Percentiles rank a stretch among this genome's conserved stretches.
Evolutionary conservation across 139 green algal genomes (phyloP).

Genomic region (Chlorella sp.): DNA sequence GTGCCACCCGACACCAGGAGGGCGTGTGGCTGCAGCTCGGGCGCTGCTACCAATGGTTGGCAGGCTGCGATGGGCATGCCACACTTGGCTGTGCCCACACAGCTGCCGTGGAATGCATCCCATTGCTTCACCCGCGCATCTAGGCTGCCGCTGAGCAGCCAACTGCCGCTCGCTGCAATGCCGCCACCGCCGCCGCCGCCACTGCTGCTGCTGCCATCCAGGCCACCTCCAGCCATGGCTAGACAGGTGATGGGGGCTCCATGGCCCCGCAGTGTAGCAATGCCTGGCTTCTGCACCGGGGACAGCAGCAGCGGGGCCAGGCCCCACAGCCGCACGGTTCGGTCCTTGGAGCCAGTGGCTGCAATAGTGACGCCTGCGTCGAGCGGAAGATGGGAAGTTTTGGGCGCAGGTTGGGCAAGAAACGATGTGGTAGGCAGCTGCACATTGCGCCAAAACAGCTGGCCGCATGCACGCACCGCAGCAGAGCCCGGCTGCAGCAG

Average conservation of each 20-base stretch:
- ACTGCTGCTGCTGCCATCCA: neutral
- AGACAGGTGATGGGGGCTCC: slow-evolving; percentile 31
- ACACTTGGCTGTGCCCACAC: slow-evolving; percentile 28
- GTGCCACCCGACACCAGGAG: slow-evolving; percentile 2
- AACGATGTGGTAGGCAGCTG: too few species aligned
- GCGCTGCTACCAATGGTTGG: neutral
- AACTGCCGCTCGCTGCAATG: neutral
- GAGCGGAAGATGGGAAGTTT: neutral
- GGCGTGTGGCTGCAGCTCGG: slow-evolving; percentile 12
- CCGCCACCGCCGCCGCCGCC: neutral
- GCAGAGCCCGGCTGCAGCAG: too few species aligned
- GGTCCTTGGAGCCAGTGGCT: slow-evolving; percentile 30
- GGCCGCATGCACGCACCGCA: neutral
- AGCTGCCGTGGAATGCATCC: slow-evolving; percentile 25
- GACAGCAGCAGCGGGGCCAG: slow-evolving; percentile 36
- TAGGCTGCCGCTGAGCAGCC: slow-evolving; percentile 32
- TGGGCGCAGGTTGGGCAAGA: neutral
- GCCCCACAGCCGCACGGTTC: slow-evolving; percentile 22
- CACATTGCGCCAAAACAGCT: neutral
- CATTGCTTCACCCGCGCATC: slow-evolving; percentile 27
- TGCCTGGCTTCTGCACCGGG: slow-evolving; percentile 27
- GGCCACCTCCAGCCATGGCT: neutral
- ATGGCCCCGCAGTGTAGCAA: slow-evolving; percentile 33
- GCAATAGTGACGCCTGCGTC: slow-evolving; percentile 33
- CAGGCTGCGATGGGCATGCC: neutral